Conservation (phyloP, 2,329 filamentous ascomycete species). For the Rutstroemia sydowiana region DNA sequence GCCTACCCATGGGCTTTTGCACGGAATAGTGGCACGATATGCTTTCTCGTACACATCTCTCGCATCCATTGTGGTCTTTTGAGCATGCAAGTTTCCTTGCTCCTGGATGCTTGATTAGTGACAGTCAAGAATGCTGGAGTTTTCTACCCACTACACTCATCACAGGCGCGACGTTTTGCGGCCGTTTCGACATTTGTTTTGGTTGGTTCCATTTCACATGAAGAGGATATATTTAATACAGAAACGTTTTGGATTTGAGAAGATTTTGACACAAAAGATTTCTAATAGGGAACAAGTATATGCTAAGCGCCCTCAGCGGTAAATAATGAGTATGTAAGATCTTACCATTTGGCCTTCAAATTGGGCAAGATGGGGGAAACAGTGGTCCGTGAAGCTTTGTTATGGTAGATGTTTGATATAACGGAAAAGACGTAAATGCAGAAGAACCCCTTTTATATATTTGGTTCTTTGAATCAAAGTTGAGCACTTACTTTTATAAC, state of each 20-base stretch:
- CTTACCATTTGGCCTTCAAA: too few species aligned
- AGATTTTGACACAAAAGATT: too few species aligned
- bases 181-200: conserved; percentile 11
- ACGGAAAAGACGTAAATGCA: too few species aligned
- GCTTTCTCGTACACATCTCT: conserved; percentile 49
- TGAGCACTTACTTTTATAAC: too few species aligned
- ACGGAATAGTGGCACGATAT: conserved; percentile 54
- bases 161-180: conserved; percentile 54
- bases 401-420: too few species aligned
- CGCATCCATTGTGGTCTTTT: conserved; percentile 53
- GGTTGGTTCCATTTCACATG: conserved; percentile 9
- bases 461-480: too few species aligned
- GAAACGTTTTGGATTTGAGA: not conserved
- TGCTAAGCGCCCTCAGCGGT: too few species aligned
- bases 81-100: conserved; percentile 57
- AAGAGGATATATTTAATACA: not conserved
- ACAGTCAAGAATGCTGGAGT: not conserved
- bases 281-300: too few species aligned
- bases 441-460: too few species aligned
- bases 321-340: too few species aligned
- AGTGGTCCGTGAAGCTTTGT: too few species aligned
- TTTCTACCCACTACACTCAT: conserved; percentile 62
- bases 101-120: conserved; percentile 37
- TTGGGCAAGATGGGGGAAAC: too few species aligned
- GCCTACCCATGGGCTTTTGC: conserved; percentile 60